Base-by-base conservation (phyloP, 805 yeast genomes). In the Metschnikowia cerradonensis region DNA sequence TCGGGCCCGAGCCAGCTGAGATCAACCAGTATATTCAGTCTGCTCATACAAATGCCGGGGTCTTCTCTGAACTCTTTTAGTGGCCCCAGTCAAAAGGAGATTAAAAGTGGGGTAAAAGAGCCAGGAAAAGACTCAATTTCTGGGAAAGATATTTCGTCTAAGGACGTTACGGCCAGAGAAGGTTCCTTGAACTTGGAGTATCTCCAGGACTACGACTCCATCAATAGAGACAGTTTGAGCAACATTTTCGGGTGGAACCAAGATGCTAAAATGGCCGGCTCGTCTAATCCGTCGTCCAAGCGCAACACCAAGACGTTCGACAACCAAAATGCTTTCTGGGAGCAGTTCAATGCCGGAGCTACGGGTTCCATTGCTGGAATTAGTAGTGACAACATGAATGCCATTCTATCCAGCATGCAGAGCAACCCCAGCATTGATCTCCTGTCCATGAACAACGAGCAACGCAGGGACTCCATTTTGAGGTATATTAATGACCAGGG, bases 1-100 rank as follows among this genome's bases (percentile, higher is more conserved):
- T 47, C 45, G 41, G 50, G 50, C 10, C 40, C 43, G 19, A 54
- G 51, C 15, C 60, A 51, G 7, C 59, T 45, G 44, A 50, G 76
- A 22, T 68, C 75, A 34, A 69, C 71, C 47, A 67, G 73, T 48
- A 71, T 72, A 10, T 72, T 72, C 58, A 68, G 70, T 48, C 64
- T 72, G 17, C 57, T 71, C 17, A 71, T 73, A 20, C 76, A 72
- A 52, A 57, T 72, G 14, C 77, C 77, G 3, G 64, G 64, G 3
- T 68, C 75, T 1, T 54, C 59, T 8, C 56, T 62, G 13, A 71
- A 70, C 51, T 70, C 75, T 1, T 54, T 70, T 5, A 64, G 70
- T 42, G 75, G 58, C 14, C 52, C 47, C n/a, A 49, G 56, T 8
- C 30, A 43, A 11, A 52, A 50, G 38, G 38, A 36, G 54, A 56